Base-by-base conservation (phyloP, 1,139 yeast genomes). In the Geotrichum klebahnii region DNA sequence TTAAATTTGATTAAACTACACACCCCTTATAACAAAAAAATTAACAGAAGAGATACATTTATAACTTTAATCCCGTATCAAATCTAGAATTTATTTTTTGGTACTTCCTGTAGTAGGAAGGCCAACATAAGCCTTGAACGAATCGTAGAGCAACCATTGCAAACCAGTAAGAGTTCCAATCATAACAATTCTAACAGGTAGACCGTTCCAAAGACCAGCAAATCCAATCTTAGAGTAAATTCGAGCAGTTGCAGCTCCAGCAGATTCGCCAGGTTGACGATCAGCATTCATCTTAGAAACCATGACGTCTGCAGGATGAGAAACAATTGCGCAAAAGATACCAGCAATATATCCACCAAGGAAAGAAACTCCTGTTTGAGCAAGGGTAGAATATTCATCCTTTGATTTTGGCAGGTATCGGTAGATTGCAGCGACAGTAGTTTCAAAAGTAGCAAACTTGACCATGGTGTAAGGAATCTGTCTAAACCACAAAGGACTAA, bases 391-490 rank as follows among this genome's bases (percentile, higher is more conserved):
- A 65, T 76, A 76, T 45, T 77, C 74, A 14, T 65, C 61, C 61
- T 78, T 78, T 40, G 72, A 68, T 50, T 67, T 71, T 16, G 80
- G 74, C 52, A 78, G 62, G 56, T 71, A 74, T 19, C 66, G 60
- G 65, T 85, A 85, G 56, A 85, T 84, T 47, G 67, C 64, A 59
- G 81, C 88, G n/a, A 85, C 94, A 36, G 84, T 81, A 59, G 78
- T 81, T 68, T 85, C 95, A 67, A 85, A 85, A 28, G 86, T 75
- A 3, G 94, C 84, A 68, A 85, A 85, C 66, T 85, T 85, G 53
- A 82, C 86, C 90, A 84, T 84, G 6, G 94, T 85, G 69, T 85
- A 85, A n/a, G 94, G 95, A 56, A 85, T 82, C 64, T 85, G 95
- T 70, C 94, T 78, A 53, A 78, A 76, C 94, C 94, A 85, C 55